These are phyloP conservation scores for Asterophora lycoperdoides DNA, from an alignment of 768 basidiomycete species.

Conservation along the genomic window DNA sequence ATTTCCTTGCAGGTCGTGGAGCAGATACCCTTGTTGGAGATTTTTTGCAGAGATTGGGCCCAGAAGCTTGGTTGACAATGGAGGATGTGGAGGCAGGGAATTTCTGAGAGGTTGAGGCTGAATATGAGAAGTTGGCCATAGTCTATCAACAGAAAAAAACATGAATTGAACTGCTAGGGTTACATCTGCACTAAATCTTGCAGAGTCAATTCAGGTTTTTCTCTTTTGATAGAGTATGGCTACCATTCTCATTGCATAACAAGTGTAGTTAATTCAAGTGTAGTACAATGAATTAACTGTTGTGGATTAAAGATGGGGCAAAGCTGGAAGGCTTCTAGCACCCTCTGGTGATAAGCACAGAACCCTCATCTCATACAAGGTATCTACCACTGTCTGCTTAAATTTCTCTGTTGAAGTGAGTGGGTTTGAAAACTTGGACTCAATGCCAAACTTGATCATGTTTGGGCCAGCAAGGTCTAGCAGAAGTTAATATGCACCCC, in stretches of 20 bases:
- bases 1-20: conserved; percentile 56
- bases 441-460: conserved; percentile 88
- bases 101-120: conserved; percentile 15
- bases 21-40: conserved; percentile 42
- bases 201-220: not conserved
- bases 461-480: conserved; percentile 78
- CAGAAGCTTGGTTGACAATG: conserved; percentile 34
- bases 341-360: conserved; percentile 38
- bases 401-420: conserved; percentile 70
- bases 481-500: not conserved
- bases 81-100: conserved; percentile 37
- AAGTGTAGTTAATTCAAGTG: no score
- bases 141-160: conserved; percentile 11
- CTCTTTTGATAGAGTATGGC: conserved; percentile 11
- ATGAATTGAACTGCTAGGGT: not conserved
- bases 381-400: conserved; percentile 54
- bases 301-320: conserved; percentile 32
- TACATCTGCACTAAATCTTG: not conserved
- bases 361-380: conserved; percentile 65
- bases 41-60: conserved; percentile 33
- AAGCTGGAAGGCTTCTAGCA: conserved; percentile 14
- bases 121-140: conserved; percentile 6
- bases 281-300: no score
- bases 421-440: conserved; percentile 73
- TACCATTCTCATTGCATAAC: no score